Evolutionary conservation across 345 rosid genomes (phyloP), one percentile per base, ranked within the genome.

Genomic region (Linum lewisii): DNA sequence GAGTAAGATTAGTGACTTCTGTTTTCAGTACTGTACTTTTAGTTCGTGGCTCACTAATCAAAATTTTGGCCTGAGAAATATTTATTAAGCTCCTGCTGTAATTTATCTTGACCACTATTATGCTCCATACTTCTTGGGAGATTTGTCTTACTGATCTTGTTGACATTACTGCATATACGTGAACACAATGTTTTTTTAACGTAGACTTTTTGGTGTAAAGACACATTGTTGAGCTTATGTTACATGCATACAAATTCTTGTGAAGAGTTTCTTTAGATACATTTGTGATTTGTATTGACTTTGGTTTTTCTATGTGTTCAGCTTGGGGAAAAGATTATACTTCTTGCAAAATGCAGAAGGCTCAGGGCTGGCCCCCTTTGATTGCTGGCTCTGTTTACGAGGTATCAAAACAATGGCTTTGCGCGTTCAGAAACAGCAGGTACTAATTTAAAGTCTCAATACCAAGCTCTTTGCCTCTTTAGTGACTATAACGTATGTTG

Each of bases 271-370:
- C 14, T 18, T 51, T 11, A 7, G 8, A 13, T 18, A 51, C 6
- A 18, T 51, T 20, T n/a, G 54, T 51, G 21, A 5, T 51, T 51
- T 18, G 8, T 18, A n/a, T 18, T 21, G 23, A 11, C 15, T 42
- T 42, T 26, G 24, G 47, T 21, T 52, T 60, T 66, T 16, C 45
- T 57, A 54, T 37, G 58, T 49, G 37, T 62, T 52, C 73, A 93
- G 99, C 60, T 81, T 93, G 81, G 99, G 85, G 55, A 79, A 75
- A 72, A 82, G 80, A 52, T 57, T 93, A 71, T 83, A 85, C 81
- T 87, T 93, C 80, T 86, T 93, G 23, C 97, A 93, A 81, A 93
- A 87, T 71, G 90, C 95, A 2, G 97, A 81, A 73, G 99, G 99
- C 69, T 79, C 97, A 66, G 99, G 95, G 42, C 75, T 93, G 69